Conservation (phyloP, 2,329 filamentous ascomycete genomes). For the Botrytis squamosa region DNA sequence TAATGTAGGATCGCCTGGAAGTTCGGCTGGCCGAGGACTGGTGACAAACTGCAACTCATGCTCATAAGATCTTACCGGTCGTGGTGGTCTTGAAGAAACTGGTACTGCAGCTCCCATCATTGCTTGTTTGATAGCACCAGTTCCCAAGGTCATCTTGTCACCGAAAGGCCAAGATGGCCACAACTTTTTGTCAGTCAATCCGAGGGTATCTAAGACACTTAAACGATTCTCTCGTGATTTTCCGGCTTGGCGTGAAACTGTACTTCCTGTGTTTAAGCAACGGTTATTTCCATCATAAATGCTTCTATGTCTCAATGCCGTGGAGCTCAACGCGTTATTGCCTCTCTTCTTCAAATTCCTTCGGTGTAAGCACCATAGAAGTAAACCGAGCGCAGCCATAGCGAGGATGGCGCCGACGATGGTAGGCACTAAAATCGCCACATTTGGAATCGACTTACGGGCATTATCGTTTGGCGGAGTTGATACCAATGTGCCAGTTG, state of each 20-base stretch:
- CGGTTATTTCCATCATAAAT: not conserved
- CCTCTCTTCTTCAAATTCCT: not conserved
- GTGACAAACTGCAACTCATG: not conserved
- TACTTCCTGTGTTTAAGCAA: not conserved
- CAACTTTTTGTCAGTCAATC: not conserved
- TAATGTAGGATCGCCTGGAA: not conserved
- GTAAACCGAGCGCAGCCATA: not conserved
- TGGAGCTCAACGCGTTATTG: not conserved
- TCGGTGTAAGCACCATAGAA: constrained; percentile 4
- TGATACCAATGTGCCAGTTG: not conserved
- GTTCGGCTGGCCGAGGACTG: not conserved
- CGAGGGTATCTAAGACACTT: not conserved
- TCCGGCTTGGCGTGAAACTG: not conserved
- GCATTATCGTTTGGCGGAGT: too few species aligned
- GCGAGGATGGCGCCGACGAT: not conserved
- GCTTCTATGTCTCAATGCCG: too few species aligned
- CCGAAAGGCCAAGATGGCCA: constrained; percentile 14
- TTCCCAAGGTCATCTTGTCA: not conserved
- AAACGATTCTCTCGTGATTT: not conserved
- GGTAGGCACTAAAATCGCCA: not conserved
- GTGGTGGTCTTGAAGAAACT: not conserved
- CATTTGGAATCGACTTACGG: not conserved
- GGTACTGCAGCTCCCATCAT: not conserved
- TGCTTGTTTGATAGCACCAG: not conserved
- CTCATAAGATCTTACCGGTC: not conserved